Evolutionary conservation across 768 basidiomycete genomes (phyloP), one percentile per base, ranked within the genome.

Genomic region (Suillus decipiens): DNA sequence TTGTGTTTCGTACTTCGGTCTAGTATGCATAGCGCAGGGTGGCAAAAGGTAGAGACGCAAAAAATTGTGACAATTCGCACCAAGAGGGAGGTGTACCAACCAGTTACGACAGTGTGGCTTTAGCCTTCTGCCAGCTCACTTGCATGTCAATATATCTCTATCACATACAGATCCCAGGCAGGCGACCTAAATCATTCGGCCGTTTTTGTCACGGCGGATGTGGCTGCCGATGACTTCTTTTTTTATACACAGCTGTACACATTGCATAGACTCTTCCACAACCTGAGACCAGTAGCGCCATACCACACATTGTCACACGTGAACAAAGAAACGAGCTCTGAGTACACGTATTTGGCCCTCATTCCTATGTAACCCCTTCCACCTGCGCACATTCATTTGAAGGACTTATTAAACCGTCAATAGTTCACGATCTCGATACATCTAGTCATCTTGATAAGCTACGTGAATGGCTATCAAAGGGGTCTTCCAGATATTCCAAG

Each of bases 1-100:
- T 22, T 72, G 14, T 72, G 62, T 43, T 69, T 72, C 42, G 39
- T 72, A 8, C 61, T 70, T 4, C 68, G 68, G 22, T 71, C 63
- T 1, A 71, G 70, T 12, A 63, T 72, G 39, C 66, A 71, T 19
- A 70, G 63, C 34, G 62, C 59, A 55, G 65, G 67, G 37, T 71
- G 70, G 70, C 64, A 70, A 11, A 72, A 68, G 48, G 66, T 66
- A 1, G 66, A 65, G 22, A 70, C 70, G 1, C 58, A 33, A 43
- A 45, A 66, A n/a, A 58, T 71, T 42, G 10, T 72, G 14, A 62
- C 64, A 12, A 70, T 71, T 43, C 64, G 41, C 28, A 70, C 68
- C 10, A 67, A 64, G 59, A 62, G 67, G 39, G 63, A 69, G n/a
- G 3, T 67, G 33, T 62, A 64, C 55, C 62, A 42, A 43, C 55